These are phyloP conservation scores for Alternaria gaisen DNA, from an alignment of 2,329 filamentous ascomycete genomes.

Conservation along the genomic window DNA sequence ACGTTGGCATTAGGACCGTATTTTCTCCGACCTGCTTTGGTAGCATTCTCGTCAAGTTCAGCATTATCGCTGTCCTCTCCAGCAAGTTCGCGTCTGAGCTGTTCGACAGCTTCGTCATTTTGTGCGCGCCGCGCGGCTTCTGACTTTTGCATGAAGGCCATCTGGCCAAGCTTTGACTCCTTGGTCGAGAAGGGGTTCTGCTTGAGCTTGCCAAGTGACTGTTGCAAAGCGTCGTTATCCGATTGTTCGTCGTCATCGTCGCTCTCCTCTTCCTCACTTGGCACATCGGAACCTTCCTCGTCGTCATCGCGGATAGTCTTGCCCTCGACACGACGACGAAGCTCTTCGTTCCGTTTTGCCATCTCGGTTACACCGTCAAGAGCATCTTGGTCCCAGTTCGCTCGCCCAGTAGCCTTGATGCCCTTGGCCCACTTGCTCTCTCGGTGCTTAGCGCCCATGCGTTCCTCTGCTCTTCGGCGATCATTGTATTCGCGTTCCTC, in stretches of 20 bases:
- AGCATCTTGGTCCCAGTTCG: conserved; percentile 89
- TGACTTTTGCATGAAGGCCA: conserved; percentile 95
- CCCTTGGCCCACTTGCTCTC: conserved; percentile 94
- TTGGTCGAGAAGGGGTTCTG: conserved; percentile 65
- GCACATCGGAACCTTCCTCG: conserved; percentile 56
- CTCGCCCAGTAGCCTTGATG: conserved; percentile 78
- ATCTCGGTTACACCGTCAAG: conserved; percentile 80
- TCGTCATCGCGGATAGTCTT: conserved; percentile 63
- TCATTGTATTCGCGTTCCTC: conserved; percentile 73
- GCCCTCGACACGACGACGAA: conserved; percentile 81
- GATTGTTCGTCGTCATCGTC: conserved; percentile 71
- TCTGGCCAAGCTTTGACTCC: conserved; percentile 73
- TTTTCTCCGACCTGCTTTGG: conserved; percentile 72
- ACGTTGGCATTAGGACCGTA: conserved; percentile 66
- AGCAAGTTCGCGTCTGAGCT: conserved; percentile 72
- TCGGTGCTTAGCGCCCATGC: conserved; percentile 84
- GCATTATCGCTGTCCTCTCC: conserved; percentile 64
- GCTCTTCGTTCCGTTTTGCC: conserved; percentile 82
- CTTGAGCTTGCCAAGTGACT: conserved; percentile 50
- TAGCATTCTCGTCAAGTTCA: conserved; percentile 62
- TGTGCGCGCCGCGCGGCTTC: conserved; percentile 79
- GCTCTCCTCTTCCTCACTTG: conserved; percentile 61
- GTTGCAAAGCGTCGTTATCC: conserved; percentile 49
- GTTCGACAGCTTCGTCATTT: conserved; percentile 75
- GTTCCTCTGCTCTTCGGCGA: conserved; percentile 79